phyloP scores from a whole-genome alignment of 257 asterid species.

The Cruciata laevipes region DNA sequence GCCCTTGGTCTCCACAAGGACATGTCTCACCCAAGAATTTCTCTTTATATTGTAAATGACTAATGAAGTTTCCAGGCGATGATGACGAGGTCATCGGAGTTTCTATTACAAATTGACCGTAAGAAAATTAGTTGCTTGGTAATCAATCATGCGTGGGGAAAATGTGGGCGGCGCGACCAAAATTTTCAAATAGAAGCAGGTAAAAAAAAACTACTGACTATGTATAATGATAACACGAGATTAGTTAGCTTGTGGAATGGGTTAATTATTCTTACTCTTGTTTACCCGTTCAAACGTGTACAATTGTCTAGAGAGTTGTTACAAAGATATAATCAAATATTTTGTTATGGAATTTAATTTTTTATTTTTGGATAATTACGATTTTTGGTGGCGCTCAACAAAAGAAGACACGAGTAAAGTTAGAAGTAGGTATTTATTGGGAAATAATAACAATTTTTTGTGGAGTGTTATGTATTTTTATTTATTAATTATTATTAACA shows the following conservation, averaged over 20 bases:
- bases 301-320: too few species aligned
- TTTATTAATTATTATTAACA: not conserved
- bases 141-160: not conserved
- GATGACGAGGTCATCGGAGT: not conserved
- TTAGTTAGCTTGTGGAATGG: not conserved
- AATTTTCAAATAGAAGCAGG: not conserved
- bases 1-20: too few species aligned
- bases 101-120: not conserved
- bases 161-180: conserved; percentile 6
- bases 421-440: conserved; percentile 4
- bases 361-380: not conserved
- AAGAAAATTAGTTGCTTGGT: not conserved
- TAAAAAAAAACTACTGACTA: not conserved
- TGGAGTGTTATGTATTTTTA: too few species aligned
- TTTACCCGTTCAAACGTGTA: too few species aligned
- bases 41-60: too few species aligned
- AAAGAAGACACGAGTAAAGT: not conserved
- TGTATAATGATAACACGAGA: not conserved
- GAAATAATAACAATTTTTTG: not conserved
- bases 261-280: not conserved
- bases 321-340: too few species aligned
- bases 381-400: not conserved
- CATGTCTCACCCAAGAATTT: too few species aligned
- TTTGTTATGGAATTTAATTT: too few species aligned
- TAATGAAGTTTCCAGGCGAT: not conserved